Conservation (phyloP, 129 eudicot species). For the Glebionis coronaria region DNA sequence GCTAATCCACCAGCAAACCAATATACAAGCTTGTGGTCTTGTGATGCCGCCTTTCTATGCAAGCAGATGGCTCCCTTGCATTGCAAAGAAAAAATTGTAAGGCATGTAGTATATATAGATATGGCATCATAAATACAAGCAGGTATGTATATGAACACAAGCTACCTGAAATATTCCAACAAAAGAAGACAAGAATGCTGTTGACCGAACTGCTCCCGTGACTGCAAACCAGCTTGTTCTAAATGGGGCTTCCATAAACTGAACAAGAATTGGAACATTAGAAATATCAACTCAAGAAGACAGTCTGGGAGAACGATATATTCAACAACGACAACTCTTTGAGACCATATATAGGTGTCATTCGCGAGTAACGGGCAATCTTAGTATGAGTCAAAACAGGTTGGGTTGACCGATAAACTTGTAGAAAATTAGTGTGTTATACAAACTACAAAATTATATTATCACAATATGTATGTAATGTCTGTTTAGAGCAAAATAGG, state of each 20-base stretch:
- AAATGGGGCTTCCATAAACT: conserved; percentile 89
- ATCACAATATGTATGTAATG: too few species aligned
- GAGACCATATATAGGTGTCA: conserved; percentile 3
- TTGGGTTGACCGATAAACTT: too few species aligned
- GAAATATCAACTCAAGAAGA: not conserved
- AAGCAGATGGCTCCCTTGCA: conserved; percentile 79
- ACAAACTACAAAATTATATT: too few species aligned
- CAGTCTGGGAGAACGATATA: not conserved
- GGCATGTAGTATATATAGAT: not conserved
- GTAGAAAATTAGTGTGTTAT: too few species aligned
- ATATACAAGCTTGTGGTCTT: conserved; percentile 97
- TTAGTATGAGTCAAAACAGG: too few species aligned
- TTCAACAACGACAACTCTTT: not conserved
- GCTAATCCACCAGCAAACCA: conserved; percentile 96
- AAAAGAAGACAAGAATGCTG: conserved; percentile 86
- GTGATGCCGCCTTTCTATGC: conserved; percentile 80
- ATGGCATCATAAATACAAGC: conserved; percentile 8
- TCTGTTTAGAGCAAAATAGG: too few species aligned
- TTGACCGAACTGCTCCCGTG: conserved; percentile 91
- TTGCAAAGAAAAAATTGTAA: conserved; percentile 18
- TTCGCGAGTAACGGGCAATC: too few species aligned
- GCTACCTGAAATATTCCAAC: conserved; percentile 95
- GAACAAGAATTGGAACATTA: conserved; percentile 20
- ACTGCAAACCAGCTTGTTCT: conserved; percentile 91
- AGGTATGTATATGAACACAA: not conserved